Conservation (phyloP, 805 yeast genomes). For the Starmerella floricola region DNA sequence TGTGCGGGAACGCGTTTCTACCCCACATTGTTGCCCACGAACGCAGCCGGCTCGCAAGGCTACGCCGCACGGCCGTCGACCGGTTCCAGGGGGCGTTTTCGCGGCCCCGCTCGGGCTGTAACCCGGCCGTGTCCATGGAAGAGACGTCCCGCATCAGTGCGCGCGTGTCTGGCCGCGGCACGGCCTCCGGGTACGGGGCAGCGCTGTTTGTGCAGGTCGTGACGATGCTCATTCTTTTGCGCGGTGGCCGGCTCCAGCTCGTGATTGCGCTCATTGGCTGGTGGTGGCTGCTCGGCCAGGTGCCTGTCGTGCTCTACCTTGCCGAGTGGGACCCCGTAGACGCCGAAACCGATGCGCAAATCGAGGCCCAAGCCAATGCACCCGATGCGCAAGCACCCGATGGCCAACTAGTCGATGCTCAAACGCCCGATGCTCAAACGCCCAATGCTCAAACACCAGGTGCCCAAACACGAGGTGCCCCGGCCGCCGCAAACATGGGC, state of each 20-base stretch:
- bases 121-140: neutral
- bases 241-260: slow-evolving; percentile 26
- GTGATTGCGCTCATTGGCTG: slow-evolving; percentile 54
- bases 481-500: slow-evolving; percentile 3
- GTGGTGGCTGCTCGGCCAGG: slow-evolving; percentile 68
- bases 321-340: too few species aligned
- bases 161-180: slow-evolving; percentile 43
- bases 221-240: slow-evolving; percentile 41
- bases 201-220: slow-evolving; percentile 55
- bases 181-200: slow-evolving; percentile 57
- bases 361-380: too few species aligned
- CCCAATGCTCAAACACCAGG: neutral
- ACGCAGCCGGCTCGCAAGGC: slow-evolving; percentile 4
- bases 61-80: slow-evolving; percentile 14
- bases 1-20: slow-evolving; percentile 63
- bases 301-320: slow-evolving; percentile 44
- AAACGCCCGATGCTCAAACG: neutral
- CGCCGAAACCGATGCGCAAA: slow-evolving; percentile 4
- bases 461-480: neutral
- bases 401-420: too few species aligned
- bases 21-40: slow-evolving; percentile 39
- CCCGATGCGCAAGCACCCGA: too few species aligned
- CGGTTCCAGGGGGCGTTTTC: slow-evolving; percentile 19
- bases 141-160: slow-evolving; percentile 14
- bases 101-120: neutral